Percentiles rank a stretch among this genome's conserved stretches.
These are phyloP conservation scores for Sporobolus alterniflorus DNA, from an alignment of 202 grass and related monocot genomes.

Conservation along the genomic window DNA sequence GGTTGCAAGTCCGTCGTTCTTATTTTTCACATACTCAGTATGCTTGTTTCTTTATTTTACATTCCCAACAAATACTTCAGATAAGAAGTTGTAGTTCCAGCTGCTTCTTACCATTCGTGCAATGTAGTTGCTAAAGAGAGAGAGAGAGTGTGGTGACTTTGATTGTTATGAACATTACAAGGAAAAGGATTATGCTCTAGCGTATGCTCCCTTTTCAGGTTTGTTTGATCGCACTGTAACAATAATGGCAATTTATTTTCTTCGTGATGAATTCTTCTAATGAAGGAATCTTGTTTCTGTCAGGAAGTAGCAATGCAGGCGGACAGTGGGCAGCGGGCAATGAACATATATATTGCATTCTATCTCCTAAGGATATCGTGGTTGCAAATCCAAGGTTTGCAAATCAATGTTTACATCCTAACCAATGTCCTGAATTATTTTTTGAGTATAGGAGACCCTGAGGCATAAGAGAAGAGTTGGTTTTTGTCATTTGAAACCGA, in stretches of 20 bases:
- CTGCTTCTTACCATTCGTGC: not conserved
- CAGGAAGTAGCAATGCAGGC: slow-evolving; percentile 98
- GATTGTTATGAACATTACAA: slow-evolving; percentile 97
- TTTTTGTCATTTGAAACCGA: not conserved
- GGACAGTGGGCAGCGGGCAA: slow-evolving; percentile 96
- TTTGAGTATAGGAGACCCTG: not conserved
- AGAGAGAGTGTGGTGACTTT: no score
- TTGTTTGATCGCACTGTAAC: slow-evolving; percentile 21
- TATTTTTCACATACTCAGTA: not conserved
- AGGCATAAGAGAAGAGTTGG: not conserved
- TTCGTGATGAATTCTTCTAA: slow-evolving; percentile 31
- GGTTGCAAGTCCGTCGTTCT: no score
- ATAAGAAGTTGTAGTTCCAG: not conserved
- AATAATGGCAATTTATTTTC: slow-evolving; percentile 30
- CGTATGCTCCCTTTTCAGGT: slow-evolving; percentile 96
- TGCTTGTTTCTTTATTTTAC: not conserved
- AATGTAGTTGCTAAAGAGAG: no score
- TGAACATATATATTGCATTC: slow-evolving; percentile 96
- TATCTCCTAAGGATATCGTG: slow-evolving; percentile 99
- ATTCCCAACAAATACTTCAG: not conserved
- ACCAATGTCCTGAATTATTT: not conserved
- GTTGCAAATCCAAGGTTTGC: slow-evolving; percentile 96
- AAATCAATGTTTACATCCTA: not conserved
- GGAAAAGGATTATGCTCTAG: slow-evolving; percentile 97
- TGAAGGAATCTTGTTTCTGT: slow-evolving; percentile 25